Base-by-base conservation (phyloP, 768 basidiomycete genomes). In the Termitomyces sp. region DNA sequence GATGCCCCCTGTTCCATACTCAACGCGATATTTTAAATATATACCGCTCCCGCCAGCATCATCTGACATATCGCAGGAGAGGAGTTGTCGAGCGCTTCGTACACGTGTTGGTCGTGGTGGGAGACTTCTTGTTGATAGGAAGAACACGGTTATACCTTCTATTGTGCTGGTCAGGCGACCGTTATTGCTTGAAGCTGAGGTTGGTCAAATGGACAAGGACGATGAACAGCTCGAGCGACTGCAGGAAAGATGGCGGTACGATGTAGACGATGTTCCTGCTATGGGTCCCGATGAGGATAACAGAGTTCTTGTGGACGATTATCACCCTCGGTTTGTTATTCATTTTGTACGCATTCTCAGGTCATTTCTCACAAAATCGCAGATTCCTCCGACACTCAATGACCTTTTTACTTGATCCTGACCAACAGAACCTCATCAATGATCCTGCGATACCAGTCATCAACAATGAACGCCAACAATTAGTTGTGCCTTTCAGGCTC, bases 51-150 rank as follows among this genome's bases (percentile, higher is more conserved):
- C 54, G 3, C 10, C n/a, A 17, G 10, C 9, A 43, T 55, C 53
- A n/a, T 11, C 54, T 7, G 54, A 20, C 20, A 64, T 73, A 51
- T 20, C 62, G 43, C 72, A 73, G 3, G 61, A 72, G 52, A 66
- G 68, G 38, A 32, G 46, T 31, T 64, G 72, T 12, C 81, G 81
- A 20, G 77, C 85, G 1, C 77, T 93, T 58, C 90, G 96, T 61
- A 67, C 89, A 57, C 88, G 96, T 8, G 72, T 81, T 59, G 94
- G 94, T 1, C 90, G 96, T 56, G 92, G 91, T 38, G 95, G 95
- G 2, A 84, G 91, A 32, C 70, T 87, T 15, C 77, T 85, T 64
- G 66, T 96, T 14, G 94, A 97, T 74, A 83, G 96, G 51, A 83
- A 88, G 8, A 72, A 77, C 60, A 65, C 72, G 37, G 57, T 57